Percentiles rank a stretch among this genome's conserved stretches.
These are phyloP conservation scores for Bromus sterilis DNA, from an alignment of 176 grass and related monocot species.

Conservation along the genomic window DNA sequence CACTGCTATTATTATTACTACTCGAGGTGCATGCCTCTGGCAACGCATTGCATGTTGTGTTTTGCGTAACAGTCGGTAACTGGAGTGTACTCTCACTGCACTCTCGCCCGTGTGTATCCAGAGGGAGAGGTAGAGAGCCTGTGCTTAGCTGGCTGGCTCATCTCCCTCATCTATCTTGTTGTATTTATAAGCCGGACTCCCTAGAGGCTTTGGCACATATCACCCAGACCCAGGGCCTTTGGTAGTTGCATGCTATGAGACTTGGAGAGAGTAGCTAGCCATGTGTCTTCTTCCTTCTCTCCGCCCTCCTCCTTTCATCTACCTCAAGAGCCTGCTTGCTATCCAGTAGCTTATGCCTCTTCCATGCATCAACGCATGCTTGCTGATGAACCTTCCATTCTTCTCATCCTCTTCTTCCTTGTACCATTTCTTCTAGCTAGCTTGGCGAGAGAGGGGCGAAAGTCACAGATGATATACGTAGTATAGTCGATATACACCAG, in stretches of 20 bases:
- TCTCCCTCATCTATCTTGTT: background rate
- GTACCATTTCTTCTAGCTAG: background rate
- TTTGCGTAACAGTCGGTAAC: constrained; percentile 1
- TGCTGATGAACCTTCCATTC: background rate
- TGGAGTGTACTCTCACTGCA: background rate
- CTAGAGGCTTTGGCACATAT: background rate
- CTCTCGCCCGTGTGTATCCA: background rate
- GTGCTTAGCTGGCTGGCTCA: background rate
- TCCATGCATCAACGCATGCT: background rate
- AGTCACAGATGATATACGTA: background rate
- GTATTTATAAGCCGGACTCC: constrained; percentile 5
- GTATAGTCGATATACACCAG: background rate
- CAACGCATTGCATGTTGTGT: background rate
- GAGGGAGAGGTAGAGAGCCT: background rate
- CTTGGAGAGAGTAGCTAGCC: background rate
- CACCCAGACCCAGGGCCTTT: background rate
- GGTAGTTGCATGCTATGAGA: background rate
- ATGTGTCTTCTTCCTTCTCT: background rate
- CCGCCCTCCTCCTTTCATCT: background rate
- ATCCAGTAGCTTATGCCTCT: background rate
- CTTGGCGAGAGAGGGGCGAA: background rate
- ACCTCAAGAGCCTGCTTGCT: background rate
- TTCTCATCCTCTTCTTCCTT: background rate
- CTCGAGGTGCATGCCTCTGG: background rate
- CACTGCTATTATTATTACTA: background rate